Evolutionary conservation across 305 asterid species (phyloP).

Genomic region (Caryopteris hybrid): DNA sequence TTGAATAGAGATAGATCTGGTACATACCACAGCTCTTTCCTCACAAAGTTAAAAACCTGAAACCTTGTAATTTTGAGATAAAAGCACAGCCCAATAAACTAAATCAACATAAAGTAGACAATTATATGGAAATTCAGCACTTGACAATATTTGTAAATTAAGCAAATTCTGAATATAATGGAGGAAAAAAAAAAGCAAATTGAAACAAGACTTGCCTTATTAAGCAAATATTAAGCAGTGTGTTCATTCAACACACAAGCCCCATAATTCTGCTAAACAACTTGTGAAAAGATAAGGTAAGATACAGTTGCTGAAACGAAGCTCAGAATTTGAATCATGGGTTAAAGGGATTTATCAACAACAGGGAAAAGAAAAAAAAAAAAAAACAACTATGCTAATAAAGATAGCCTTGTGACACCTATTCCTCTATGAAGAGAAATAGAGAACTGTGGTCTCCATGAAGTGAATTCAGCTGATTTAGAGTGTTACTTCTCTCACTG

Average conservation of each 20-base stretch:
- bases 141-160: neutral
- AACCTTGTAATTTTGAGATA: slow-evolving; percentile 36
- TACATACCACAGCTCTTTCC: slow-evolving; percentile 64
- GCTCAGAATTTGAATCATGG: neutral
- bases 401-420: too few species aligned
- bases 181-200: neutral
- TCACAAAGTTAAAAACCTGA: slow-evolving; percentile 63
- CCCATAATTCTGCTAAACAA: neutral
- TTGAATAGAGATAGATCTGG: slow-evolving; percentile 54
- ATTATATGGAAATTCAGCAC: neutral
- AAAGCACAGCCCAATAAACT: slow-evolving; percentile 10
- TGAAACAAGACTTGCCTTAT: neutral
- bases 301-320: neutral
- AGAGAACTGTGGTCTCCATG: neutral
- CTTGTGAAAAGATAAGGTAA: neutral
- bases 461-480: neutral
- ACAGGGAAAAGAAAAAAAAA: neutral
- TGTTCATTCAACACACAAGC: neutral
- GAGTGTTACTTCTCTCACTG: neutral
- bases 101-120: neutral
- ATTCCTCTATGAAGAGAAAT: too few species aligned
- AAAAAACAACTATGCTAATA: neutral
- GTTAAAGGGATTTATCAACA: neutral
- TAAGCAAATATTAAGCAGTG: neutral
- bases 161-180: neutral